Conservation (phyloP, 495 filamentous ascomycete genomes). For the Aspergillus bridgeri region DNA sequence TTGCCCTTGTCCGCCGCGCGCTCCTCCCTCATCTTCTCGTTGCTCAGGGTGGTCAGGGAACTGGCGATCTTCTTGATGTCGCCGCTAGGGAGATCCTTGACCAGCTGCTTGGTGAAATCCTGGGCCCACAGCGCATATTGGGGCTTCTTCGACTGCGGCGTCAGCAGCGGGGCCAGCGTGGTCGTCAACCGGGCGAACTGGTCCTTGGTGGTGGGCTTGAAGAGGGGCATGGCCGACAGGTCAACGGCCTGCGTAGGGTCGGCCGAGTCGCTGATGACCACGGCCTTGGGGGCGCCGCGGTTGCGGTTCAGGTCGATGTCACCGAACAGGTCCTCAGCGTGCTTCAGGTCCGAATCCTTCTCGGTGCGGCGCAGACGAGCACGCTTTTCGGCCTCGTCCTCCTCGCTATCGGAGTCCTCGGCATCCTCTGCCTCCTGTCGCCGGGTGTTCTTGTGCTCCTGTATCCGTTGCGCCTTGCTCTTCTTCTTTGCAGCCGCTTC, state of each 20-base stretch:
- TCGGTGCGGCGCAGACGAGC: constrained; percentile 72
- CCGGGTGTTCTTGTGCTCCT: constrained; percentile 59
- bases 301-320: constrained; percentile 67
- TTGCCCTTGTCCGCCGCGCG: constrained; percentile 89
- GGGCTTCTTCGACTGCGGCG: constrained; percentile 74
- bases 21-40: constrained; percentile 99
- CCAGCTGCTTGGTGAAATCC: constrained; percentile 83
- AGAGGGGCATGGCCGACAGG: constrained; percentile 71
- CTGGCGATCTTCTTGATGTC: constrained; percentile 95
- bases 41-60: constrained; percentile 76
- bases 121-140: constrained; percentile 86
- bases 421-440: constrained; percentile 42
- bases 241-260: constrained; percentile 80
- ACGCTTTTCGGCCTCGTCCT: constrained; percentile 67
- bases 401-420: constrained; percentile 57
- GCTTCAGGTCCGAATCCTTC: constrained; percentile 82
- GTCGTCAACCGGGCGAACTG: constrained; percentile 76
- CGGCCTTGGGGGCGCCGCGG: constrained; percentile 55
- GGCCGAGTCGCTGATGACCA: constrained; percentile 60
- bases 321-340: constrained; percentile 90
- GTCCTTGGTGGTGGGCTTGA: constrained; percentile 83
- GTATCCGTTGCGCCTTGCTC: constrained; percentile 80
- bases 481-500: constrained; percentile 94
- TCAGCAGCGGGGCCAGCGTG: constrained; percentile 70
- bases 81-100: constrained; percentile 81